A percentile compares a stretch with the other conserved stretches of the same genome.
These are phyloP conservation scores for Penicillium sp. DNA, from an alignment of 2,329 filamentous ascomycete species.

Conservation along the genomic window DNA sequence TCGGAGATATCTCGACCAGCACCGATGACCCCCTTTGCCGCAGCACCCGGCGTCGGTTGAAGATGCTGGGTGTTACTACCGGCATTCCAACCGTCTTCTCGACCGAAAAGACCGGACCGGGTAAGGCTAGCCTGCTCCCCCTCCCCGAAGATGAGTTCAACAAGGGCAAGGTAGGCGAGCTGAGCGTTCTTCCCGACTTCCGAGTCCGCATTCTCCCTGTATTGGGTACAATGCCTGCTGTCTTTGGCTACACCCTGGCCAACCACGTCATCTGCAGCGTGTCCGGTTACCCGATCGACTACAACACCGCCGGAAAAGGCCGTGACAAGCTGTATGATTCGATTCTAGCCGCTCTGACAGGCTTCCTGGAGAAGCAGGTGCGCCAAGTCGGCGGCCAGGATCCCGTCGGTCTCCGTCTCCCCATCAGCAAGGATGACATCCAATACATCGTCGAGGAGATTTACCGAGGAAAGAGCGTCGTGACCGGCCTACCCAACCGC, in stretches of 20 bases:
- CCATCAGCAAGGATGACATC: constrained; percentile 78
- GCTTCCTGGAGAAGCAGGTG: constrained; percentile 76
- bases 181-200: constrained; percentile 90
- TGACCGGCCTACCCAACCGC: constrained; percentile 81
- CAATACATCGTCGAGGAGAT: constrained; percentile 90
- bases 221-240: constrained; percentile 93
- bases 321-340: constrained; percentile 92
- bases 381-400: constrained; percentile 59
- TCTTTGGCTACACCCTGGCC: constrained; percentile 89
- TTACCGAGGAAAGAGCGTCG: constrained; percentile 78
- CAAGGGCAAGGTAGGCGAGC: constrained; percentile 83
- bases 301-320: constrained; percentile 80
- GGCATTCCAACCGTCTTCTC: constrained; percentile 94
- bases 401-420: constrained; percentile 75
- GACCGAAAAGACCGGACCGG: constrained; percentile 84
- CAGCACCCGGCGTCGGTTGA: constrained; percentile 79
- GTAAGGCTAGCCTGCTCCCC: constrained; percentile 88
- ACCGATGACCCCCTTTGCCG: constrained; percentile 89
- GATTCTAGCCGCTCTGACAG: constrained; percentile 76
- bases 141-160: constrained; percentile 85
- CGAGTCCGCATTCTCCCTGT: constrained; percentile 94
- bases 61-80: constrained; percentile 75
- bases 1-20: constrained; percentile 88
- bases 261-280: constrained; percentile 91
- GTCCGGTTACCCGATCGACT: constrained; percentile 76